These are phyloP conservation scores for Aspergillus campestris DNA, from an alignment of 495 filamentous ascomycete species.

Conservation along the genomic window DNA sequence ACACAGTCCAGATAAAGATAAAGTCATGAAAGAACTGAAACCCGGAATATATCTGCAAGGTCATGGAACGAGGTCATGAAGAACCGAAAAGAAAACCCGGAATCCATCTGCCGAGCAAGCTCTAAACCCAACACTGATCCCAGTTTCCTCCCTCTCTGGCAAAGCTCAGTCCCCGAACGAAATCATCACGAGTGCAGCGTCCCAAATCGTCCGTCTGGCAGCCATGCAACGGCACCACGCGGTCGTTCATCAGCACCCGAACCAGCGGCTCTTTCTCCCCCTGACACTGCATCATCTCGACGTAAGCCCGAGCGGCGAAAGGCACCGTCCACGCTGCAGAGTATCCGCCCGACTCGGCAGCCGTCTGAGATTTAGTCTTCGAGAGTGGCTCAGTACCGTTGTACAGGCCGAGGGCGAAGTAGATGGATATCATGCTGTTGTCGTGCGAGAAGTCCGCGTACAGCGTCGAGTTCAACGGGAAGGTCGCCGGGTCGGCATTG, in stretches of 20 bases:
- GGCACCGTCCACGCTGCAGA: conserved; percentile 69
- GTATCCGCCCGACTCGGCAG: conserved; percentile 45
- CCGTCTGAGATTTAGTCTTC: conserved; percentile 36
- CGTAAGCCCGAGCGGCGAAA: conserved; percentile 66
- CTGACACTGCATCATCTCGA: conserved; percentile 74
- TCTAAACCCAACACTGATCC: conserved; percentile 52
- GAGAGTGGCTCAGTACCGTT: conserved; percentile 46
- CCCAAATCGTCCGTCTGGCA: conserved; percentile 61
- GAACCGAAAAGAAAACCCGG: background rate
- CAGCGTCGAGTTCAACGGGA: conserved; percentile 55
- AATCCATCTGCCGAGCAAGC: too few species aligned
- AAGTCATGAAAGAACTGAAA: too few species aligned
- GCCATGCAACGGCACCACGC: conserved; percentile 59
- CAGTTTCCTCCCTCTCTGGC: conserved; percentile 60
- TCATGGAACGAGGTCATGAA: too few species aligned
- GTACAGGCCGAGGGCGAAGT: conserved; percentile 67
- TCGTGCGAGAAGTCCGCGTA: conserved; percentile 89
- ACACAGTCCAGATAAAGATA: too few species aligned
- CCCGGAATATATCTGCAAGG: too few species aligned
- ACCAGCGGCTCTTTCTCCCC: conserved; percentile 50
- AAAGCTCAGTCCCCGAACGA: conserved; percentile 65
- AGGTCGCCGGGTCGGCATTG: conserved; percentile 50
- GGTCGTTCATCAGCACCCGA: conserved; percentile 70
- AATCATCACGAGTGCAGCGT: conserved; percentile 54
- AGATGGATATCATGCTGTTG: conserved; percentile 68